Evolutionary conservation across 2,329 filamentous ascomycete species (phyloP), one percentile per base, ranked within the genome.

Genomic region (Claviceps cyperi): DNA sequence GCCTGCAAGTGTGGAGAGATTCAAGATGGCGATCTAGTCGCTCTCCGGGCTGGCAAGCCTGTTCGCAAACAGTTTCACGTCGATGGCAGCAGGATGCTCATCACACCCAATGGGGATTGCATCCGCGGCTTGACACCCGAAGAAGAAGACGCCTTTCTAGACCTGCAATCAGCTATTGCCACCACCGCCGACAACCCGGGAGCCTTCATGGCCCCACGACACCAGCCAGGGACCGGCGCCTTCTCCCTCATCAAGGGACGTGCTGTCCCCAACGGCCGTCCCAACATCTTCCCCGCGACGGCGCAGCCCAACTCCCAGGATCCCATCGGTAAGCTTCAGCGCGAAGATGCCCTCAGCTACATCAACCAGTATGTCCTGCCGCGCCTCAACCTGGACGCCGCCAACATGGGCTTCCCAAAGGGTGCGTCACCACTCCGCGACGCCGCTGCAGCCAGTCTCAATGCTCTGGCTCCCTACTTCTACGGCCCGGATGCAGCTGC

Each of bases 101-200:
- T 90, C 48, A 89, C 85, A 0, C 83, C 85, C 0, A 81, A 84
- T 53, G 85, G 86, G 11, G 81, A 86, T 54, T 86, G 84, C 60
- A 72, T 91, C n/a, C 80, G 83, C 55, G 83, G 84, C 51, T 66
- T 92, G 49, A 80, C 74, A 1, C 67, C 74, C 4, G 78, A 83
- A 41, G 81, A 90, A 54, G 85, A 90, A 60, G 72, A 81, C 36
- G 75, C 76, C 4, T 90, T 84, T 56, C 69, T 91, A 11, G 72
- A 78, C 47, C 73, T 91, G 5, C 86, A 91, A 63, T 69, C 73
- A 46, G 67, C 68, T 6, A 67, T 86, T 43, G 73, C 75, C 2
- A 60, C 64, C 8, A 67, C 69, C 38, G 71, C 73, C 14, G 66
- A 70, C 45, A 72, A 71, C 48, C 77, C 79, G 0, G 74, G 76